Evolutionary conservation across 768 basidiomycete genomes (phyloP).

Genomic region (Trametes cinnabarina): DNA sequence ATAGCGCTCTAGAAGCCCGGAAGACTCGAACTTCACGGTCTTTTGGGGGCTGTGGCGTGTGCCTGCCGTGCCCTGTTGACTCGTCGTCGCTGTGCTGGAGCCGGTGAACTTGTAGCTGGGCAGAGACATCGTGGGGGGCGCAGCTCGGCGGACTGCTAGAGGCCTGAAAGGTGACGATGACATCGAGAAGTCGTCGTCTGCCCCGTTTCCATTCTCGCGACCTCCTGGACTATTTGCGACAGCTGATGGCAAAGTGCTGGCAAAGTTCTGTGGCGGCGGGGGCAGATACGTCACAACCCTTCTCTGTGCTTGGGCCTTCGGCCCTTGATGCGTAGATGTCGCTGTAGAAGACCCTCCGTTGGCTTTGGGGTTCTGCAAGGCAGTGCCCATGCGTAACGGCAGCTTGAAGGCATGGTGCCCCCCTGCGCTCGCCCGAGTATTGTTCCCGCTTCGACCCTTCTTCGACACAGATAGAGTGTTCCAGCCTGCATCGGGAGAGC

Average conservation of each 20-base stretch:
- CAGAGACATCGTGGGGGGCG: not conserved
- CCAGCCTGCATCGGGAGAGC: conserved; percentile 27
- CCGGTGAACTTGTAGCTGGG: not conserved
- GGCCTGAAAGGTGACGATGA: conserved; percentile 1
- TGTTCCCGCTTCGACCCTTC: not conserved
- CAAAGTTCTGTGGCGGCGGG: not conserved
- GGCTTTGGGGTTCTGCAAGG: not conserved
- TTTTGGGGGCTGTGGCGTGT: not conserved
- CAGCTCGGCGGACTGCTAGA: conserved; percentile 2
- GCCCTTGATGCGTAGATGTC: not conserved
- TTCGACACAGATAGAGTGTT: conserved; percentile 19
- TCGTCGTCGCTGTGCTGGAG: not conserved
- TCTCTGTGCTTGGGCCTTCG: not conserved
- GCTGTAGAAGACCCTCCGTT: no score
- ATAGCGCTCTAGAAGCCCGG: conserved; percentile 7
- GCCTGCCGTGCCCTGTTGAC: not conserved
- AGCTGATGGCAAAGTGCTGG: no score
- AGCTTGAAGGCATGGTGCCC: conserved; percentile 2
- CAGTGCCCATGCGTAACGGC: not conserved
- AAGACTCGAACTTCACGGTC: not conserved
- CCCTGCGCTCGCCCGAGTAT: not conserved
- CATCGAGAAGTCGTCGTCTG: not conserved
- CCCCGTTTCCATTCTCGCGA: not conserved
- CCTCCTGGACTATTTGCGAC: no score
- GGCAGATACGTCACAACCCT: conserved; percentile 2